Evolutionary conservation across 2,329 filamentous ascomycete genomes (phyloP).

Genomic region (Helotiales sp.): DNA sequence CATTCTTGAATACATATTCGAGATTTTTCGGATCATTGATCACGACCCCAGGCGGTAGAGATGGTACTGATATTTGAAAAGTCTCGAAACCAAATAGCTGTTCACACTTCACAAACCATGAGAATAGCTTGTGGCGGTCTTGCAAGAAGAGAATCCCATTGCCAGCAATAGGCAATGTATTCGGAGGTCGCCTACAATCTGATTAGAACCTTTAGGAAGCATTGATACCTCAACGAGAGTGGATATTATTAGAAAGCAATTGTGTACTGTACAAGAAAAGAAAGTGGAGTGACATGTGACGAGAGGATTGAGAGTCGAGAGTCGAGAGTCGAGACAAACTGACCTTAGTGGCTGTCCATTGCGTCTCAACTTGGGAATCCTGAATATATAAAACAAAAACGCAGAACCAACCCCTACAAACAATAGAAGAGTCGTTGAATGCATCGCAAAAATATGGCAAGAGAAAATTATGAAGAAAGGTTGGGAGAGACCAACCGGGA

Average conservation of each 20-base stretch:
- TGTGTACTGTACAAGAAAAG: no score
- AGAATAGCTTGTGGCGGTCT: slow-evolving; percentile 58
- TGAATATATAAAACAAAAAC: slow-evolving; percentile 19
- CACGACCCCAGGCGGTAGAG: slow-evolving; percentile 61
- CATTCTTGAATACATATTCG: slow-evolving; percentile 62
- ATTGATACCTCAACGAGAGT: background rate
- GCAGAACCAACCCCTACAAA: slow-evolving; percentile 8
- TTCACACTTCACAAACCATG: slow-evolving; percentile 63
- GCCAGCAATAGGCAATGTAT: slow-evolving; percentile 50
- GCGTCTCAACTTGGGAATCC: slow-evolving; percentile 27
- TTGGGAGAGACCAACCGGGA: background rate
- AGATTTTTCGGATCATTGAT: slow-evolving; percentile 62
- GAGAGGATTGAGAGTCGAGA: background rate
- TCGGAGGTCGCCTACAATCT: slow-evolving; percentile 30
- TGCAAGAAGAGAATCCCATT: slow-evolving; percentile 63
- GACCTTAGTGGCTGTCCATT: slow-evolving; percentile 33
- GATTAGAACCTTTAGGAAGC: background rate
- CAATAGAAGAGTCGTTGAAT: slow-evolving; percentile 20
- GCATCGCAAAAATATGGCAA: slow-evolving; percentile 21
- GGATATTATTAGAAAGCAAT: background rate
- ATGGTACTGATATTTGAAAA: slow-evolving; percentile 61
- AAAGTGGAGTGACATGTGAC: background rate
- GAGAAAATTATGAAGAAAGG: background rate
- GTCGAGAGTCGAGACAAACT: background rate
- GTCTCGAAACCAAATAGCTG: slow-evolving; percentile 58